phyloP scores from a whole-genome alignment of 768 basidiomycete species.

The Galerina sulciceps region DNA sequence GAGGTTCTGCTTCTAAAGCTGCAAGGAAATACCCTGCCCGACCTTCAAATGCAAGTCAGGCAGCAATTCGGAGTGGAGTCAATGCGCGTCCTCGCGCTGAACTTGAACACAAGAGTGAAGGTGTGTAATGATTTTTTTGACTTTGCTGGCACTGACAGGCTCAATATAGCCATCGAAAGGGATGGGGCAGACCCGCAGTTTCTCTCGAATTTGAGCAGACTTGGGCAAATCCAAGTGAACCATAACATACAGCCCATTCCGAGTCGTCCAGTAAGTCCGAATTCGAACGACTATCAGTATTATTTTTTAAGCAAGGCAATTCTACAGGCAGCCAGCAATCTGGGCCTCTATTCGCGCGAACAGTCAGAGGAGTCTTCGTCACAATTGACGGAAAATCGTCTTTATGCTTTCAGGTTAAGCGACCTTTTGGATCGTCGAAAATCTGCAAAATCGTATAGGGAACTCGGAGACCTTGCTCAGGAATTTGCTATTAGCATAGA shows the following conservation, averaged over 20 bases:
- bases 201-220: slow-evolving; percentile 59
- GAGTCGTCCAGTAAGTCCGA: slow-evolving; percentile 48
- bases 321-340: slow-evolving; percentile 26
- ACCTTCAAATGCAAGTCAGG: slow-evolving; percentile 2
- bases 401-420: slow-evolving; percentile 55
- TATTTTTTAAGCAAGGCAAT: neutral
- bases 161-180: slow-evolving; percentile 52
- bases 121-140: slow-evolving; percentile 6
- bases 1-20: slow-evolving; percentile 63
- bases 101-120: slow-evolving; percentile 21
- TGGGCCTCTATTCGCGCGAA: slow-evolving; percentile 52
- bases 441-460: slow-evolving; percentile 37
- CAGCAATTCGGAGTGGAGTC: neutral
- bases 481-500: slow-evolving; percentile 59
- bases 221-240: slow-evolving; percentile 76
- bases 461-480: slow-evolving; percentile 53
- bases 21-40: slow-evolving; percentile 52
- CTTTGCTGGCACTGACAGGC: neutral
- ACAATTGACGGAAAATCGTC: slow-evolving; percentile 49
- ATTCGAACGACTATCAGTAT: neutral
- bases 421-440: slow-evolving; percentile 71
- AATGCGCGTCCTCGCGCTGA: neutral
- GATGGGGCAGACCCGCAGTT: slow-evolving; percentile 79
- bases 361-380: slow-evolving; percentile 54
- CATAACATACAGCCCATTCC: slow-evolving; percentile 58